These are phyloP conservation scores for Leccinum ochraceum DNA, from an alignment of 768 basidiomycete genomes.

Conservation along the genomic window DNA sequence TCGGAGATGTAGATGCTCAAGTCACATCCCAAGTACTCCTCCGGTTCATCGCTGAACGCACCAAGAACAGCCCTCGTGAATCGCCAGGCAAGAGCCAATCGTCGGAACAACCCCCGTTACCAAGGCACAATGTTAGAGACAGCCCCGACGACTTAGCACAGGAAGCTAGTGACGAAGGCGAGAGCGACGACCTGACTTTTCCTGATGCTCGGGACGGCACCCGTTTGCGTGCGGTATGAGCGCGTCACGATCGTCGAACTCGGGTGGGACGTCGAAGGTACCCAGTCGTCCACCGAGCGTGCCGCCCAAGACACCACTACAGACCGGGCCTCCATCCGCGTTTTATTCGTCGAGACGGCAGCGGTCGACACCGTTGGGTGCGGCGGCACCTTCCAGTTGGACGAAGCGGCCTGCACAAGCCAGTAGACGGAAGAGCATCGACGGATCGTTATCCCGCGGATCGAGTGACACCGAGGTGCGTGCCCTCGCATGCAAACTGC, in stretches of 20 bases:
- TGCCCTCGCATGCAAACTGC: constrained; percentile 3
- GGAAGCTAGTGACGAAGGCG: constrained; percentile 37
- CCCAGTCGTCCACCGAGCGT: constrained; percentile 56
- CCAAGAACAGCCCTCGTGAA: constrained; percentile 39
- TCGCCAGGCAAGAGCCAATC: constrained; percentile 25
- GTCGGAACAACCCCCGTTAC: constrained; percentile 12
- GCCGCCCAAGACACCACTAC: constrained; percentile 53
- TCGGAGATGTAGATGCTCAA: constrained; percentile 65
- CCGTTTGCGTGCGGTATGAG: constrained; percentile 22
- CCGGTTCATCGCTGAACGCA: constrained; percentile 62
- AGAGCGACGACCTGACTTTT: constrained; percentile 36
- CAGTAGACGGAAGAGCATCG: constrained; percentile 69
- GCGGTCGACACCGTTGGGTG: constrained; percentile 62
- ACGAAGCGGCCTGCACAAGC: constrained; percentile 67
- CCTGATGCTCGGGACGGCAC: constrained; percentile 40
- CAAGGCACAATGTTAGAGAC: constrained; percentile 17
- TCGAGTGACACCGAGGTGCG: constrained; percentile 76
- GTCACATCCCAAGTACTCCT: constrained; percentile 70
- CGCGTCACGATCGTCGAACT: constrained; percentile 60
- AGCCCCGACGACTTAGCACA: constrained; percentile 37
- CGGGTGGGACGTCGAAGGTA: constrained; percentile 43
- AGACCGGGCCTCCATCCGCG: constrained; percentile 48
- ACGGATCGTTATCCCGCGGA: constrained; percentile 47
- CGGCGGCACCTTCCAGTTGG: constrained; percentile 75
- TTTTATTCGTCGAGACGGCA: constrained; percentile 73